These are phyloP conservation scores for Prunus kanzakura DNA, from an alignment of 306 rosid genomes.

Conservation along the genomic window DNA sequence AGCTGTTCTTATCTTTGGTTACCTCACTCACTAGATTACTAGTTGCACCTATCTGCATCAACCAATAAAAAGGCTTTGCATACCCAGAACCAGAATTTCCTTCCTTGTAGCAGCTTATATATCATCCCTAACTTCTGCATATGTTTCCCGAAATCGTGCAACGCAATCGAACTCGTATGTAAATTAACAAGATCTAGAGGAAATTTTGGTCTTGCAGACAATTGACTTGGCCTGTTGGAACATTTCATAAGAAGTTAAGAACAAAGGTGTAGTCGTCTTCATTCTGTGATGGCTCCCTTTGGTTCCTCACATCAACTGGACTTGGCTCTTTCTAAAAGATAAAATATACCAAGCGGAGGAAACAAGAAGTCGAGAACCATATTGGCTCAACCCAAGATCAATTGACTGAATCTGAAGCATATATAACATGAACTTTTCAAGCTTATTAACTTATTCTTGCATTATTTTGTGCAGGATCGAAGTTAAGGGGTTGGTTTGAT, in stretches of 20 bases:
- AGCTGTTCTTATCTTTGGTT: background rate
- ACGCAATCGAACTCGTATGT: background rate
- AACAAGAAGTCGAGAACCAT: background rate
- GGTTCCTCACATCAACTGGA: background rate
- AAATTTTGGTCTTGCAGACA: background rate
- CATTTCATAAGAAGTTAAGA: background rate
- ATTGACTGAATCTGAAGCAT: background rate
- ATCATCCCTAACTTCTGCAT: background rate
- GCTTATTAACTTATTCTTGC: background rate
- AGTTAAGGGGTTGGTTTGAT: background rate
- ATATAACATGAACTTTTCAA: background rate
- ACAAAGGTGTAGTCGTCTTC: background rate
- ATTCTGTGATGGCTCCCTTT: background rate
- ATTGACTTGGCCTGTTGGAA: background rate
- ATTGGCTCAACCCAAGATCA: background rate
- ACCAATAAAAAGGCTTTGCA: background rate
- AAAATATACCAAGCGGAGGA: background rate
- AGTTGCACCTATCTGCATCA: background rate
- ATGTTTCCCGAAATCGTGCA: background rate
- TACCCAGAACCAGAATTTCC: background rate
- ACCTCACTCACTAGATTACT: background rate
- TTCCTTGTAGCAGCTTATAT: background rate
- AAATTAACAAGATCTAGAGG: background rate
- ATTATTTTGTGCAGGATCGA: too few relatives aligned
- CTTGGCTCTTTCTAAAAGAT: background rate